Evolutionary conservation across 495 filamentous ascomycete genomes (phyloP), one percentile per base, ranked within the genome.

Genomic region (Hapsidospora chrysogenum): DNA sequence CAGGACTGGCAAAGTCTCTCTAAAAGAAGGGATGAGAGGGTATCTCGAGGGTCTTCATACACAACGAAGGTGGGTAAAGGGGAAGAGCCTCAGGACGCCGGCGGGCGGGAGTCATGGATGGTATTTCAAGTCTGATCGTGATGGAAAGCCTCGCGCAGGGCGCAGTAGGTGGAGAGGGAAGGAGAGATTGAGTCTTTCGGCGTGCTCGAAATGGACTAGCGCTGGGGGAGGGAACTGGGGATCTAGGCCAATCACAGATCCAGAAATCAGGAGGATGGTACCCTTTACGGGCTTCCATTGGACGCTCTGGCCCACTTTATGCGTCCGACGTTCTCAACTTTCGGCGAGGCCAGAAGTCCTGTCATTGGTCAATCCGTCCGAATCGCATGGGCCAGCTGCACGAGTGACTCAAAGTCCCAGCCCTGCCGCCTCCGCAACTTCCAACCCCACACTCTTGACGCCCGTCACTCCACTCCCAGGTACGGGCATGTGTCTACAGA

Each of bases 31-130:
- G n/a, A n/a, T n/a, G n/a, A n/a, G n/a, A n/a, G n/a, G n/a, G n/a
- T n/a, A n/a, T n/a, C 27, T 29, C 4, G 27, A 4, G 7, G 18
- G 6, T 22, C 4, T 16, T 15, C 3, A 19, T 11, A 27, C 16
- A 19, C 17, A 23, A 36, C 45, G 39, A 35, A 40, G 39, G 47
- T 43, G 31, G 46, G 36, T 46, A 52, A 48, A 40, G 47, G 45
- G 33, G 37, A 47, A 47, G 32, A 45, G 51, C 31, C 38, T 27
- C 39, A 39, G 38, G 18, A n/a, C 32, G 38, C 20, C 21, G 36
- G 47, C 50, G 58, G 56, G 48, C 49, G 49, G 60, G 62, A 64
- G 61, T 64, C 61, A 64, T 35, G 48, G n/a, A 43, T 46, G 59
- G 57, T 66, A 66, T 66, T 62, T 66, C 59, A 64, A 25, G 9